Conservation (phyloP, 768 basidiomycete genomes). For the Podaxis rugospora region DNA sequence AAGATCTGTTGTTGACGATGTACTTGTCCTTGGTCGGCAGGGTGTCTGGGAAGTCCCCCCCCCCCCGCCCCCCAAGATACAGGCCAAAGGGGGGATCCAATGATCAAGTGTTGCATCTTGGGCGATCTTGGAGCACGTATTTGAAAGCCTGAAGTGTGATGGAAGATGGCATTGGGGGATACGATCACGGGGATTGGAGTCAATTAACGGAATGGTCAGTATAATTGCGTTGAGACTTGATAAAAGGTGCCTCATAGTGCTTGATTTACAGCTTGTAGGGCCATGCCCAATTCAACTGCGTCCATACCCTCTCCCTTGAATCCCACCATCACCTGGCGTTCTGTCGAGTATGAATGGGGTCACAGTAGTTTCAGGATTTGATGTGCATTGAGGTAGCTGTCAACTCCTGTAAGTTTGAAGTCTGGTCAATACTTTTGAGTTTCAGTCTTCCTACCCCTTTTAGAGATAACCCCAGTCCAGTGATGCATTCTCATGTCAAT, state of each 20-base stretch:
- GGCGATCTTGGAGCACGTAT: slow-evolving; percentile 40
- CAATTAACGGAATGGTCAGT: slow-evolving; percentile 29
- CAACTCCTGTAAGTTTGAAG: slow-evolving; percentile 24
- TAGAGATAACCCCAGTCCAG: slow-evolving; percentile 20
- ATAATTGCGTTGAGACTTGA: not conserved
- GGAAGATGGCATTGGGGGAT: slow-evolving; percentile 34
- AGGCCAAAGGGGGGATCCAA: not conserved
- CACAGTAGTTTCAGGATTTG: slow-evolving; percentile 33
- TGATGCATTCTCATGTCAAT: too few species aligned
- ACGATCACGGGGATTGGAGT: slow-evolving; percentile 36
- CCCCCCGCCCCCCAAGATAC: not conserved
- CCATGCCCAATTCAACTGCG: slow-evolving; percentile 32
- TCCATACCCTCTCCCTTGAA: slow-evolving; percentile 25
- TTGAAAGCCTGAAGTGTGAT: slow-evolving; percentile 36
- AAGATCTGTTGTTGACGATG: not conserved
- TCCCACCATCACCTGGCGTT: not conserved
- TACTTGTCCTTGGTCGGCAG: not conserved
- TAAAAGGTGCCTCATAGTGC: not conserved
- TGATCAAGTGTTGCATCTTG: slow-evolving; percentile 40
- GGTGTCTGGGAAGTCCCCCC: not conserved
- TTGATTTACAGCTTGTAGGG: slow-evolving; percentile 11
- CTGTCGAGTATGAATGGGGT: slow-evolving; percentile 33
- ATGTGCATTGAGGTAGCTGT: slow-evolving; percentile 31
- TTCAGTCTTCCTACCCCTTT: slow-evolving; percentile 25
- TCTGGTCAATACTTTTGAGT: not conserved